These are phyloP conservation scores for Alternaria sp. DNA, from an alignment of 2,329 filamentous ascomycete genomes.

Conservation along the genomic window DNA sequence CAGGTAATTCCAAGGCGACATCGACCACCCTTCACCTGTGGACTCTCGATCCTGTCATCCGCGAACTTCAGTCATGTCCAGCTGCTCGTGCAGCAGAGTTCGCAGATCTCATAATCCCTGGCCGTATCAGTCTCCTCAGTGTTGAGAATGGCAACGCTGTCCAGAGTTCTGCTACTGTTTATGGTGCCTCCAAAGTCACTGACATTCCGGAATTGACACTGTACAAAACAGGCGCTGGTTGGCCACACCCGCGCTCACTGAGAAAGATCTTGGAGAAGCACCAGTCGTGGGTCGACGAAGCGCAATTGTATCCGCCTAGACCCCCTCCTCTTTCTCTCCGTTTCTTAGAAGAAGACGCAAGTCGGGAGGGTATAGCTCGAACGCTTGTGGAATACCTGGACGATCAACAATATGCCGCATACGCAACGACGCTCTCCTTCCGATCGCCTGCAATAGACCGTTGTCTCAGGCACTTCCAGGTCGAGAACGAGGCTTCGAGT, in stretches of 20 bases:
- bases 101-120: not conserved
- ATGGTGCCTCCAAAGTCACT: not conserved
- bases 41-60: not conserved
- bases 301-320: not conserved
- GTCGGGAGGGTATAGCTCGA: not conserved
- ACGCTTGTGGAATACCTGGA: not conserved
- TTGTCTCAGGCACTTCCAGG: not conserved
- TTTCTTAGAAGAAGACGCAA: not conserved
- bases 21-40: not conserved
- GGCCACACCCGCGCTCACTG: not conserved
- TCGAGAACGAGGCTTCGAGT: not conserved
- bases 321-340: not conserved
- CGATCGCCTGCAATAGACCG: not conserved
- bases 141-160: not conserved
- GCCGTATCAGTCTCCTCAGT: not conserved
- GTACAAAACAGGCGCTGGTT: not conserved
- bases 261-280: not conserved
- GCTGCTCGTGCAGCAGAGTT: not conserved
- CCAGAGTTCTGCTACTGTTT: not conserved
- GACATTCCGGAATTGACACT: not conserved
- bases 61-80: not conserved
- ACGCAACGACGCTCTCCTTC: not conserved
- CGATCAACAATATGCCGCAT: not conserved
- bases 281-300: not conserved
- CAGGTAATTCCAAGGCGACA: not conserved